Evolutionary conservation across 345 rosid genomes (phyloP), one percentile per base, ranked within the genome.

Genomic region (Syzygium grande): DNA sequence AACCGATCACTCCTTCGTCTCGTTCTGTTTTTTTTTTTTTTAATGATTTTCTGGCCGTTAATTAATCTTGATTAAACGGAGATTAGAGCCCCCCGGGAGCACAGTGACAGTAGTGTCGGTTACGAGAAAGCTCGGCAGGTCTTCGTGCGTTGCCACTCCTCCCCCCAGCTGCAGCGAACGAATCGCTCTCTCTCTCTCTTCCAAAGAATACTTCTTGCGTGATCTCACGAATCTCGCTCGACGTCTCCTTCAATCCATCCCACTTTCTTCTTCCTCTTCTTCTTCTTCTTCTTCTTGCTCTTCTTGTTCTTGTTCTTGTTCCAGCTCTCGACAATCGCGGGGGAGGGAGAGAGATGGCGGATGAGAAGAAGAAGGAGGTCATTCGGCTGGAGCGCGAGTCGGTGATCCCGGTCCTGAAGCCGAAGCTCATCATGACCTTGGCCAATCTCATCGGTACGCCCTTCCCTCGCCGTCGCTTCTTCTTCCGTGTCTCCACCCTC

Each of bases 341-440:
- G 19, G 55, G 52, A 7, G 54, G 58, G 78, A 84, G n/a, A 83
- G 29, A 10, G 77, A 88, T 73, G 89, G 89, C 87, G n/a, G 68
- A 87, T 34, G 87, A 78, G 10, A 89, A 91, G 91, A 92, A 93
- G 78, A 93, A 91, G 87, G 99, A 97, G 51, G 91, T 95, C 59
- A 96, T 97, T 87, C 94, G 96, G 6, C 89, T 97, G 91, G 99
- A 97, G 87, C 95, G 94, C 84, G 99, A 97, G 91, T 97, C 99
- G 10, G 99, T 97, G 23, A 95, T 97, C 29, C 99, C 99, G 49
- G 89, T 95, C 89, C 98, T 96, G 87, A 96, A 96, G 88, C 99
- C 99, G 19, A 96, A 92, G 93, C 96, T 97, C 90, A 90, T 97
- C 93, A 97, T 96, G 98, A 92, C 97, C 89, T 90, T 97, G 93